phyloP scores from a whole-genome alignment of 768 basidiomycete species.

The Chalciporus pseudorubinellus region DNA sequence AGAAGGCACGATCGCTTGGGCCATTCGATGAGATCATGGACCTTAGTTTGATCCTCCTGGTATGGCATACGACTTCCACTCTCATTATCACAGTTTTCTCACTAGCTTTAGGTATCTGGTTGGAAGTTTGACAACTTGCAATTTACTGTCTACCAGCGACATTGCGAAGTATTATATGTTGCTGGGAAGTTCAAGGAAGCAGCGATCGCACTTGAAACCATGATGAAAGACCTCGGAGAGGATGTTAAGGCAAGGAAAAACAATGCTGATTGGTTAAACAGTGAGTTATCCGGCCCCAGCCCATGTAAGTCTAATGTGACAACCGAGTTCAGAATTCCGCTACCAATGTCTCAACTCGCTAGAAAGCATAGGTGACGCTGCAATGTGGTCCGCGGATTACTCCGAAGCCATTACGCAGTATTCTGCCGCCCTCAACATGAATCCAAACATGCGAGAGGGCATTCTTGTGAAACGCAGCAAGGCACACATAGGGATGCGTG shows the following conservation, averaged over 20 bases:
- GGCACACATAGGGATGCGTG: neutral
- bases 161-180: constrained; percentile 3
- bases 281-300: neutral
- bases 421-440: neutral
- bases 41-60: neutral
- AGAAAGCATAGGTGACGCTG: constrained; percentile 3
- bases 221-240: neutral
- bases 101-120: constrained; percentile 7
- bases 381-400: neutral
- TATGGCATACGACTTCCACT: neutral
- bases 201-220: neutral
- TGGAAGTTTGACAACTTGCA: constrained; percentile 11
- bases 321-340: neutral
- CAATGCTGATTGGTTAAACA: constrained; percentile 1
- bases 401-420: constrained; percentile 2
- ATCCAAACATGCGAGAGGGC: neutral
- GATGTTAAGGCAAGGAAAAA: neutral
- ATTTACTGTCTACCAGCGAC: neutral
- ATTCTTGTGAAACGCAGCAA: constrained; percentile 4
- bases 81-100: neutral
- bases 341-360: neutral
- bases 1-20: constrained; percentile 1
- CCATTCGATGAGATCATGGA: constrained; percentile 1
- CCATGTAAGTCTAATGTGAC: neutral
- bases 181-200: neutral